Evolutionary conservation across 139 green algal species (phyloP), one percentile per base, ranked within the genome.

Genomic region (Picochlorum sp.): DNA sequence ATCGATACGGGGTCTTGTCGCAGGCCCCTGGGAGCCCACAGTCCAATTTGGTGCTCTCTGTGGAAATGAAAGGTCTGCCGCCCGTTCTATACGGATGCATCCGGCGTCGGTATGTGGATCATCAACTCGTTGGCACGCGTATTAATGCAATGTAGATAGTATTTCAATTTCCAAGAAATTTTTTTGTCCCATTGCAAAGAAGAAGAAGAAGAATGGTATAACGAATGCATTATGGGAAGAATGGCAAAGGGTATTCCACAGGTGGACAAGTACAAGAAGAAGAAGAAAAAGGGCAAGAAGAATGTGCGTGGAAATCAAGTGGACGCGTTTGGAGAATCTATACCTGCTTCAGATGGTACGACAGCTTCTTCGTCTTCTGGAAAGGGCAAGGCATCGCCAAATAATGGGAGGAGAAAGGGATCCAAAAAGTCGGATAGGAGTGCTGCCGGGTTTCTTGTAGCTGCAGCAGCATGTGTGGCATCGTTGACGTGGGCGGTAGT

Each of bases 371-470:
- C 18, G 2, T 6, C 20, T 37, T 28, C 20, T 1, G 30, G 23
- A 20, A 59, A 34, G n/a, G 47, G 18, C 47, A 55, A 55, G 11
- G 18, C 10, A 24, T 21, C n/a, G 47, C 6, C 47, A 6, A 13
- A 21, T 23, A 18, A 0, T 20, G n/a, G 18, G n/a, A 5, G n/a
- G 23, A 9, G 51, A 18, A 59, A n/a, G 31, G 3, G 14, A 41
- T 59, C 13, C 31, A 66, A 66, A 41, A 66, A 58, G 34, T 24
- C 24, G 4, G 5, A 56, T 11, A n/a, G 60, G 15, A 59, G 60
- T 21, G 24, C 21, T 18, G 14, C 60, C 24, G 54, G 38, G 10
- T 61, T 61, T 16, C 28, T 74, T 18, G 20, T 51, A 30, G 69
- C 63, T 58, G 50, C 68, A 6, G 61, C 55, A 34, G 20, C 62